A percentile compares a stretch with the other conserved stretches of the same genome.
Conservation (phyloP, 768 basidiomycete species). For the Porpolomopsis calyptriformis region DNA sequence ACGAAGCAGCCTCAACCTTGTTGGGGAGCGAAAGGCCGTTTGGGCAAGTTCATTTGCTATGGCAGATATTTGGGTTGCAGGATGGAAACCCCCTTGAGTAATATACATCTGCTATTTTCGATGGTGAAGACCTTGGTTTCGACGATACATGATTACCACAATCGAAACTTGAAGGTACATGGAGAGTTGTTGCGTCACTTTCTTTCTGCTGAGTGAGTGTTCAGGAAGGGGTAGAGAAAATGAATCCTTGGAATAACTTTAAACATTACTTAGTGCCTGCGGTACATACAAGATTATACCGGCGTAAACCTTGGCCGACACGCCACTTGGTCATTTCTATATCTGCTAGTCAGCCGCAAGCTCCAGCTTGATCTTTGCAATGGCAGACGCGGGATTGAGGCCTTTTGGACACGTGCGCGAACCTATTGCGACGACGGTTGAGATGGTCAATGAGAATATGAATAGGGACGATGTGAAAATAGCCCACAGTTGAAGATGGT, state of each 20-base stretch:
- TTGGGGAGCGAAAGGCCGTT: constrained; percentile 77
- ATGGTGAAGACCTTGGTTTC: no score
- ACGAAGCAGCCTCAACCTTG: constrained; percentile 85
- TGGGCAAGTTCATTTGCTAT: constrained; percentile 61
- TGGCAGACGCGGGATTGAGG: constrained; percentile 84
- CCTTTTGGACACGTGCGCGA: constrained; percentile 97
- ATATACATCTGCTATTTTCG: no score
- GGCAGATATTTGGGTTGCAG: constrained; percentile 71
- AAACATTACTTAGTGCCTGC: no score
- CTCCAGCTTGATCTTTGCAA: constrained; percentile 90
- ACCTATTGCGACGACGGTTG: constrained; percentile 30
- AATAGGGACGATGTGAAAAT: constrained; percentile 9
- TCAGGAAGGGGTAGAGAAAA: no score
- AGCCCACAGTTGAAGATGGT: constrained; percentile 95
- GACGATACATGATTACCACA: no score
- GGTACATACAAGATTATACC: no score
- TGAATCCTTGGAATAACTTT: no score
- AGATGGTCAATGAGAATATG: background rate
- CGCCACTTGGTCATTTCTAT: no score
- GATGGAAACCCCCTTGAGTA: constrained; percentile 16
- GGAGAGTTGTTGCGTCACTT: no score
- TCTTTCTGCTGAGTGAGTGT: no score
- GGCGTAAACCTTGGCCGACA: no score
- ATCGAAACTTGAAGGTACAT: no score
- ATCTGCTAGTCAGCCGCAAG: constrained; percentile 51